Evolutionary conservation across 164 flowering plant genomes (phyloP), one percentile per base, ranked within the genome.

Genomic region (Aristolochia fimbriata): DNA sequence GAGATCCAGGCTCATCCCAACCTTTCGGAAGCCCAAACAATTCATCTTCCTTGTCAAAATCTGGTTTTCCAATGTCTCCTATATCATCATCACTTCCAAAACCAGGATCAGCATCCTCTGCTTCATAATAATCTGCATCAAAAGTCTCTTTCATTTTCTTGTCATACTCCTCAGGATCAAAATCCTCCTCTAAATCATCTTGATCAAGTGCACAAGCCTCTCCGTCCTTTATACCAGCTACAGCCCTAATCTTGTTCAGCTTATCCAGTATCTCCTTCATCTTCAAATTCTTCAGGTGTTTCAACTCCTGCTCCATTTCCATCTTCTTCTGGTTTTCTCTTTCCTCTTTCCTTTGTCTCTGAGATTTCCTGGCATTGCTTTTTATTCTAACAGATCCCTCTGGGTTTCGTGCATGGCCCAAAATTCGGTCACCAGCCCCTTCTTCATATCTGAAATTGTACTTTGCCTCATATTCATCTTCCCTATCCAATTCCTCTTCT

Each of bases 341-440:
- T 72, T 87, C 92, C 65, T 80, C 80, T 73, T 85, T 88, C 56
- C 81, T 82, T 80, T 83, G 70, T 70, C 97, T 76, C 69, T 89
- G 92, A 61, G 47, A 61, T 63, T 83, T 81, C 73, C 96, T 74
- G 0, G 88, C 71, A 71, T 73, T 89, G 1, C 46, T 58, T 72
- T 78, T 85, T 84, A 87, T 89, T 81, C 98, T 80, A 57, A 89
- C 95, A 0, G 96, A 78, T 1, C 88, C 98, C 56, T 84, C 91
- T 6, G 81, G 73, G 10, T 61, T 55, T 50, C 98, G 68, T 0
- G 93, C 57, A 64, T 85, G 87, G 23, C 93, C 91, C 78, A 79
- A 31, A 37, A 92, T 77, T 55, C 83, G 57, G 62, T 92, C 98
- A 7, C 84, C 90, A 0, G 74, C 81, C 68, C 73, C 77, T 77